Evolutionary conservation across 371 early-diverging fungal genomes (phyloP), one percentile per base, ranked within the genome.

Genomic region (Mucor irregularis): DNA sequence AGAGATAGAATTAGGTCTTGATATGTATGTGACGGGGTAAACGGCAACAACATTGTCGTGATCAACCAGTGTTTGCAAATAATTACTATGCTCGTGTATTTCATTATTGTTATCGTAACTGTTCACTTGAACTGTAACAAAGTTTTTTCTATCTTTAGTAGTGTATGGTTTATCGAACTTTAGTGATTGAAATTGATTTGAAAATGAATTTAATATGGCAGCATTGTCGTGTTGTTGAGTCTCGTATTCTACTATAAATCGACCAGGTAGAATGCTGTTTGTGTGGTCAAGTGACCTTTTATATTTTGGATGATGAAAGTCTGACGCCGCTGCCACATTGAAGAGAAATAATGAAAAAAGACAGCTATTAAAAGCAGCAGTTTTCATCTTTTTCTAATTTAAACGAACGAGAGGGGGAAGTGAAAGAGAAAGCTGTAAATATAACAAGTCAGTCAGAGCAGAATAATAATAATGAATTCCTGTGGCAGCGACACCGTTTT

Each of bases 21-120:
- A 10, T 22, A 56, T 31, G 2, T 40, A 29, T 0, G 56, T 49
- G 14, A 56, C 56, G 7, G 62, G 62, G 31, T 61, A 61, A 22
- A 61, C 34, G 9, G 57, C 31, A 0, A 56, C 49, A 4, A 49
- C 26, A 34, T 40, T 25, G 0, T 48, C 40, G 17, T 56, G 42
- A 5, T 56, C 42, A 0, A 56, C 49, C 6, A 56, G 8, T 13
- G 49, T 33, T 6, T 35, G 24, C n/a, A 49, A 35, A 25, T 35
- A 35, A 22, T 56, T 33, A 5, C n/a, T 29, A 19, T 56, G 56
- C 21, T 35, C 10, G 17, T n/a, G n/a, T n/a, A n/a, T n/a, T n/a
- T n/a, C n/a, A n/a, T n/a, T n/a, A n/a, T n/a, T n/a, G n/a, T n/a
- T n/a, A n/a, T n/a, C n/a, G n/a, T n/a, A n/a, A n/a, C n/a, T n/a